These are phyloP conservation scores for Naganishia kalamii DNA, from an alignment of 768 basidiomycete species.

Conservation along the genomic window DNA sequence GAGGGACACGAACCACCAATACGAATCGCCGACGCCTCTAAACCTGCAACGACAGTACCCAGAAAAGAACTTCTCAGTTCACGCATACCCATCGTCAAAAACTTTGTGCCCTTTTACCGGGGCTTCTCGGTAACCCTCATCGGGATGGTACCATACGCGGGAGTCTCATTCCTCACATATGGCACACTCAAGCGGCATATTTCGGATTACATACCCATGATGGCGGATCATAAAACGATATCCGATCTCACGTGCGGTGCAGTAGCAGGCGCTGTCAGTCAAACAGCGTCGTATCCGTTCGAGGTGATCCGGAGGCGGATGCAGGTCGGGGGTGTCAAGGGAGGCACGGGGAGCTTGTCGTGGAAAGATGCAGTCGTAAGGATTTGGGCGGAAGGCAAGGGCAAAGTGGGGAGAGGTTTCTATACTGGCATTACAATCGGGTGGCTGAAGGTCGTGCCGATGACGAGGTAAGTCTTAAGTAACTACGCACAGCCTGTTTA, in stretches of 20 bases:
- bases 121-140: slow-evolving; percentile 88
- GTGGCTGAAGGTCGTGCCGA: slow-evolving; percentile 88
- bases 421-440: slow-evolving; percentile 87
- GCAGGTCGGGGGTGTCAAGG: slow-evolving; percentile 84
- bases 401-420: slow-evolving; percentile 77
- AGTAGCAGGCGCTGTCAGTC: slow-evolving; percentile 72
- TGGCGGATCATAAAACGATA: slow-evolving; percentile 48
- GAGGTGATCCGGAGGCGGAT: slow-evolving; percentile 85
- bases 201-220: slow-evolving; percentile 29
- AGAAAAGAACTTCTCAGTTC: slow-evolving; percentile 18
- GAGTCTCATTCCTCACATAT: slow-evolving; percentile 89
- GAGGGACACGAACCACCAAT: slow-evolving; percentile 52
- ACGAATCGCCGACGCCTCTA: slow-evolving; percentile 26
- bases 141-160: slow-evolving; percentile 93
- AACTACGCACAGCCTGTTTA: background rate
- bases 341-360: slow-evolving; percentile 54
- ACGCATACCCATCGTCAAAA: slow-evolving; percentile 34
- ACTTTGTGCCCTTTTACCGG: slow-evolving; percentile 72
- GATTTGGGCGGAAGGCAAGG: slow-evolving; percentile 56
- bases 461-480: slow-evolving; percentile 55
- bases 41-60: slow-evolving; percentile 29
- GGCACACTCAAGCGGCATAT: slow-evolving; percentile 59
- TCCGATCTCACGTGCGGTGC: slow-evolving; percentile 79
- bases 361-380: slow-evolving; percentile 65
- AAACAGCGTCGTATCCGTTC: slow-evolving; percentile 89